A percentile compares a stretch with the other conserved stretches of the same genome.
These are phyloP conservation scores for Tulasnella sp. DNA, from an alignment of 768 basidiomycete species.

Conservation along the genomic window DNA sequence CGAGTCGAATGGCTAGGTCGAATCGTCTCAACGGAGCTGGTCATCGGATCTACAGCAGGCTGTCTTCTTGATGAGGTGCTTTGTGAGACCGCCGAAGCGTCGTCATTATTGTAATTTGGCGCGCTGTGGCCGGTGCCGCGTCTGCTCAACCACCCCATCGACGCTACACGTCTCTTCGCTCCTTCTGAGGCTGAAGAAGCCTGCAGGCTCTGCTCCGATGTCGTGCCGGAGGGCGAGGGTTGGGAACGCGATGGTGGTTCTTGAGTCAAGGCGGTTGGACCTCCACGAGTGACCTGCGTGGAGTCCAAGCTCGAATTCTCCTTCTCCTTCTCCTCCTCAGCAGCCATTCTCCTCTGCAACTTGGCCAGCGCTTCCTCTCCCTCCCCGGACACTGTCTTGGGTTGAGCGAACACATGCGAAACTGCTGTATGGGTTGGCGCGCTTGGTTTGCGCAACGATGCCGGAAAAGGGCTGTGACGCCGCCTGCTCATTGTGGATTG, in stretches of 20 bases:
- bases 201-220: background rate
- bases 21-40: conserved; percentile 1
- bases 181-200: background rate
- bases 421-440: background rate
- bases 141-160: conserved; percentile 3
- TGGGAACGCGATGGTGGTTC: background rate
- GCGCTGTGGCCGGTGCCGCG: background rate
- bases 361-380: background rate
- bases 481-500: background rate
- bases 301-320: background rate
- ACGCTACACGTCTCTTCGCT: background rate
- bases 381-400: background rate
- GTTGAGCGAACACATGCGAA: background rate
- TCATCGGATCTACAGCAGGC: background rate
- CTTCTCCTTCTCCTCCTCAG: background rate
- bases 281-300: background rate
- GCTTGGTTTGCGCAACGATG: background rate
- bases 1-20: background rate
- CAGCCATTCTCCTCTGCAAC: background rate
- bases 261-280: background rate
- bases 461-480: background rate
- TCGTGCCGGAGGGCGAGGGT: background rate
- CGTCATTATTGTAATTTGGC: background rate
- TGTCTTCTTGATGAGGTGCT: background rate
- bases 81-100: background rate